phyloP scores from a whole-genome alignment of 352 stramenopile genomes.

The Phytophthora cactorum region DNA sequence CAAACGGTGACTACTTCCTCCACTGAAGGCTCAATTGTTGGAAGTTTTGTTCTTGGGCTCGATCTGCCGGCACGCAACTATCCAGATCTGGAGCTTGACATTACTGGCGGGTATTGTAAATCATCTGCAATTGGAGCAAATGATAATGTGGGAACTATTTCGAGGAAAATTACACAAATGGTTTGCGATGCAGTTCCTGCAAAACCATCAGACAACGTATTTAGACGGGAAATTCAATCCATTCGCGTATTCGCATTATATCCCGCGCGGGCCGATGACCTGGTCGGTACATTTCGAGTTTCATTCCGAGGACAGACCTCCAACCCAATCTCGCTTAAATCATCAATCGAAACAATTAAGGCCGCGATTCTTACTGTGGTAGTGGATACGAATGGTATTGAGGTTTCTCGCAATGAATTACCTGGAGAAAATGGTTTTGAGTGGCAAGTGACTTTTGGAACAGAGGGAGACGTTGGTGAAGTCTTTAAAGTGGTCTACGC shows the following conservation, averaged over 20 bases:
- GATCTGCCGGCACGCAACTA: neutral
- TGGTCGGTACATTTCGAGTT: neutral
- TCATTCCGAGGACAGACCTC: conserved; percentile 1
- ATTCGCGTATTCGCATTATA: conserved; percentile 1
- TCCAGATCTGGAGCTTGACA: neutral
- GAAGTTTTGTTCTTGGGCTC: neutral
- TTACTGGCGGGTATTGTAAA: neutral
- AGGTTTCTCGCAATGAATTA: conserved; percentile 1
- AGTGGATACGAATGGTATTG: neutral
- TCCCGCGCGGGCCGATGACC: neutral
- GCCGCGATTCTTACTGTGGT: neutral
- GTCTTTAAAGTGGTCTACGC: neutral
- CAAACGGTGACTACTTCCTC: conserved; percentile 2
- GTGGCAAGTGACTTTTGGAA: conserved; percentile 4
- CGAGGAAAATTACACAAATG: neutral
- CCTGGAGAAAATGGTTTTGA: conserved; percentile 1
- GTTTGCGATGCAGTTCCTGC: neutral
- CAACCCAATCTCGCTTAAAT: neutral
- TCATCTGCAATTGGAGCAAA: neutral
- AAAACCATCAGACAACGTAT: neutral
- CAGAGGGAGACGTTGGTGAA: neutral
- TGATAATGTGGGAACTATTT: neutral
- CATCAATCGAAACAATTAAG: neutral
- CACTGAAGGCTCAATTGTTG: neutral
- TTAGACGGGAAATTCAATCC: neutral